Evolutionary conservation across 1,139 yeast species (phyloP), one percentile per base, ranked within the genome.

Genomic region (Yamadazyma dendronema): DNA sequence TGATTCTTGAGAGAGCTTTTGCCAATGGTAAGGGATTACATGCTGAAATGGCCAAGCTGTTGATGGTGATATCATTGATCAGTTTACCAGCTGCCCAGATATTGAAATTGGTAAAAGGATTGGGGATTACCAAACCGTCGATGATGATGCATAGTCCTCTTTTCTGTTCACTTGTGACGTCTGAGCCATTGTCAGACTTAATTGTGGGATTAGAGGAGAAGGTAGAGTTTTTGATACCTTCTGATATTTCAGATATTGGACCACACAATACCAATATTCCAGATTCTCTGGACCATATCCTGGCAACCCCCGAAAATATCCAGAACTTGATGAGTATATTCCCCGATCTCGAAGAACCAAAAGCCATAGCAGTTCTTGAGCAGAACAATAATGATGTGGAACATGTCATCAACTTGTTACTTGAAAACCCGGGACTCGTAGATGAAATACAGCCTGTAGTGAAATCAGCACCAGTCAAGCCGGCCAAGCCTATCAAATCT

Each of bases 311-410:
- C n/a, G 66, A 59, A 4, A 67, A 72, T 35, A 61, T 82, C 1
- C 51, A 59, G 4, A 59, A 67, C 12, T 52, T 84, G 30, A 44
- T 54, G n/a, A 84, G 77, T 30, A 59, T 84, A 37, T 81, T 84
- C 52, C 92, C 92, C 0, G 65, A 67, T 24, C 50, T 83, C 24
- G 61, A 72, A 0, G 53, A 54, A 8, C 59, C 62, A 2, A 73
- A 78, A 53, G 71, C 81, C 0, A 62, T 58, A 10, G 59, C 63
- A 1, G 49, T 84, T 2, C 59, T 88, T 23, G 55, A 59, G 16
- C 66, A 72, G 23, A 61, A 79, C 48, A 67, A 77, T 38, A 61
- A 79, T 48, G 67, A 78, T 39, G 79, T 81, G 1, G 94, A 85
- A 43, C 49, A 56, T 16, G 79, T 79, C 0, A 82, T 86, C 1